A percentile compares a stretch with the other conserved stretches of the same genome.
phyloP scores from a whole-genome alignment of 306 rosid genomes.

The Gleditsia sinensis region DNA sequence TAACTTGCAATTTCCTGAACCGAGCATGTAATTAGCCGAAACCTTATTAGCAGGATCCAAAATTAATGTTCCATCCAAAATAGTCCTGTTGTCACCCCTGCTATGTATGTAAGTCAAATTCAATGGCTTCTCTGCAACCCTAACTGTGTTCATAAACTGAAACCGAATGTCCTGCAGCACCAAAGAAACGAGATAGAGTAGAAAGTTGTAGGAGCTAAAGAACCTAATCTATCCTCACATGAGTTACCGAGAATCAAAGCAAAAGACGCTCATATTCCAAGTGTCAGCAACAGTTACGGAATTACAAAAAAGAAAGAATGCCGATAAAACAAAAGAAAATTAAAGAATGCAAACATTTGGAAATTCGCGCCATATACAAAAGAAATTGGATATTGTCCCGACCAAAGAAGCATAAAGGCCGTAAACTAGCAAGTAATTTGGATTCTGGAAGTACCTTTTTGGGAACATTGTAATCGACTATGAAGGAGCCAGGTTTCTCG shows the following conservation, averaged over 20 bases:
- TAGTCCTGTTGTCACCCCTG: constrained; percentile 66
- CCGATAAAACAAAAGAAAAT: too few species aligned
- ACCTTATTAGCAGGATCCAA: constrained; percentile 79
- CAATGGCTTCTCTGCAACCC: constrained; percentile 84
- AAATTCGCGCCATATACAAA: neutral
- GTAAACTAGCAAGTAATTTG: neutral
- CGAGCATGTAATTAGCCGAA: constrained; percentile 71
- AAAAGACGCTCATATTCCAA: neutral
- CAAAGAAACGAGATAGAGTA: neutral
- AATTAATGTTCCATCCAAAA: constrained; percentile 74
- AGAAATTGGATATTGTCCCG: neutral
- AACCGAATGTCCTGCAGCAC: constrained; percentile 78
- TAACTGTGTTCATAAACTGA: constrained; percentile 84
- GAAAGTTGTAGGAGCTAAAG: neutral
- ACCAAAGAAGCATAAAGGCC: neutral
- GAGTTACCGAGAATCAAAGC: neutral
- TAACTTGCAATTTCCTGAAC: constrained; percentile 63
- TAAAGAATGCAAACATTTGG: neutral
- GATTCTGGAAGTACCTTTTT: constrained; percentile 55
- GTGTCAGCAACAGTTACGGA: neutral
- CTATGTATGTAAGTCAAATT: constrained; percentile 75
- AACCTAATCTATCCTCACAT: neutral
- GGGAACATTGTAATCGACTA: constrained; percentile 82
- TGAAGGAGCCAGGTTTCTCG: constrained; percentile 86
- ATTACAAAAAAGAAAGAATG: neutral